Evolutionary conservation across 179 eudicot species (phyloP).

Genomic region (Amaranthus tricolor): DNA sequence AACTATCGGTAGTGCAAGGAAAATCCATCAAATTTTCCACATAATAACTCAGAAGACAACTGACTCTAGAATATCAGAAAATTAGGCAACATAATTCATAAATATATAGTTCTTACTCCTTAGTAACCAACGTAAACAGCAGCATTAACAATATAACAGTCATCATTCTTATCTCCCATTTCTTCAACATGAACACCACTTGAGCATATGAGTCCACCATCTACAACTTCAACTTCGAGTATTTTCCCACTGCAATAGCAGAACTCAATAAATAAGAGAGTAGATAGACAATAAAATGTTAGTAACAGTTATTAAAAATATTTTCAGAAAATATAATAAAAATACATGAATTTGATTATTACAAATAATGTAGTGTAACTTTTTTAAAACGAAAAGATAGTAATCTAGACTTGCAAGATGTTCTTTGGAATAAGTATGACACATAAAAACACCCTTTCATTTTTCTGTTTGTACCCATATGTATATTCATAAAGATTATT

Average conservation of each 20-base stretch:
- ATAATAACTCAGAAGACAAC: conserved; percentile 6
- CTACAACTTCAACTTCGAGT: conserved; percentile 74
- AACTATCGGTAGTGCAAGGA: background rate
- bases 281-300: background rate
- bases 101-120: conserved; percentile 17
- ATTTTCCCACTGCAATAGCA: conserved; percentile 64
- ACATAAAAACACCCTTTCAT: no score
- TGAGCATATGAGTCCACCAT: conserved; percentile 95
- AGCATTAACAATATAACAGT: conserved; percentile 97
- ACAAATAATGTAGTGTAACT: no score
- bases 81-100: background rate
- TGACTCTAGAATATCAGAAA: conserved; percentile 18
- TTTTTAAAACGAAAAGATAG: no score
- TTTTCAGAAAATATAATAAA: background rate
- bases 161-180: conserved; percentile 95
- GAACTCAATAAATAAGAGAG: background rate
- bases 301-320: background rate
- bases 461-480: no score
- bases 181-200: conserved; percentile 97
- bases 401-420: no score
- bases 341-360: no score
- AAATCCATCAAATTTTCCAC: background rate
- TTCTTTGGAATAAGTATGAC: no score
- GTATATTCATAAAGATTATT: no score
- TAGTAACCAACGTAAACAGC: conserved; percentile 94